Base-by-base conservation (phyloP, 176 grass and related monocot species). In the Pontederia paniculata region DNA sequence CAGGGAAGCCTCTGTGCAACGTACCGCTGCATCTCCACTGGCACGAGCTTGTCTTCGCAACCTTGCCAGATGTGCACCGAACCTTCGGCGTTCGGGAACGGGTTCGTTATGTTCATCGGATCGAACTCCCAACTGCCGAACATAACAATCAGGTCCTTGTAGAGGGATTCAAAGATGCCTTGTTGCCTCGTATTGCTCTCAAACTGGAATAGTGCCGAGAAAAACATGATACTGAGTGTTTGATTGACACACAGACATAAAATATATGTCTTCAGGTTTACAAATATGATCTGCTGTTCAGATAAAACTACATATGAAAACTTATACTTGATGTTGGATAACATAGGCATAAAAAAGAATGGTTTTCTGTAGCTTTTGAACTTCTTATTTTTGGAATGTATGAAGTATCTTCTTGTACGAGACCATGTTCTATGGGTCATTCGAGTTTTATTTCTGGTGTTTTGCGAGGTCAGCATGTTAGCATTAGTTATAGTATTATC, bases 81-180 rank as follows among this genome's bases (percentile, higher is more conserved):
- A 50, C 78, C 79, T 17, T 83, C 82, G 6, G 65, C 75, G 50
- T 62, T 20, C 28, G 82, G 79, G 70, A 86, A 93, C 54, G 82
- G 88, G 67, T 77, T 77, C 66, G 69, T 49, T 2, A 74, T 71
- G 25, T 68, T 17, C 16, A 53, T 63, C 0, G 82, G 88, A 12
- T 93, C 79, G 48, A 93, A 93, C 49, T 80, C 88, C 88, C 88
- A 93, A 8, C 62, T 23, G 2, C 88, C 11, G 51, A 77, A 83
- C 16, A 83, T 1, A 37, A 80, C 74, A 72, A 75, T 77, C 17
- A 15, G 10, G 62, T 91, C 82, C 17, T 79, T 75, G 73, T 71
- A 70, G 16, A 77, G 58, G 0, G 88, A 86, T 41, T 86, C 82
- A 52, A 75, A 83, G 3, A 51, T 74, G 8, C 78, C 78, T 25